Percentiles rank a stretch among this genome's conserved stretches.
Evolutionary conservation across 1,284 basidiomycete genomes (phyloP).

Genomic region (Afroboletus lepidellus): DNA sequence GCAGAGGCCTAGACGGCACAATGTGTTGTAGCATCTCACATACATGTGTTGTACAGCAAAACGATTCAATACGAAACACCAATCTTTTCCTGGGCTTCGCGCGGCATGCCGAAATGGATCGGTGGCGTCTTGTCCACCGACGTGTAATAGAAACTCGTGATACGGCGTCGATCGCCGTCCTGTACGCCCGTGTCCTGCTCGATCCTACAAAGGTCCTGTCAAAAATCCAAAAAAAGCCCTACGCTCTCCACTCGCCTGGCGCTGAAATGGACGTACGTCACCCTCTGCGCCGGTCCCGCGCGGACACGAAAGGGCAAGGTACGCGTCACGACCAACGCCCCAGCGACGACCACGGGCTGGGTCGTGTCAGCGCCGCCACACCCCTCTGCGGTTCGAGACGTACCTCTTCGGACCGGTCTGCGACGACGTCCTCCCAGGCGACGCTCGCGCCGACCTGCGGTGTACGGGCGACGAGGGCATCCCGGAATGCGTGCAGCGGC

Average conservation of each 20-base stretch:
- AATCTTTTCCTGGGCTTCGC: constrained; percentile 2
- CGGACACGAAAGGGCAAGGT: constrained; percentile 46
- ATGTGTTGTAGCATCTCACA: not conserved
- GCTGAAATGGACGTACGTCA: constrained; percentile 40
- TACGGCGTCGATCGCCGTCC: constrained; percentile 30
- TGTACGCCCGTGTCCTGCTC: constrained; percentile 24
- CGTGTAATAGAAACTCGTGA: constrained; percentile 41
- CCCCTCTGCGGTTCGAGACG: not conserved
- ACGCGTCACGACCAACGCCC: constrained; percentile 42
- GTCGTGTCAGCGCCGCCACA: not conserved
- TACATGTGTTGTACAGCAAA: constrained; percentile 6
- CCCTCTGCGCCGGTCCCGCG: constrained; percentile 39
- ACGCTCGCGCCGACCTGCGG: constrained; percentile 24
- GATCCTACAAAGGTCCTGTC: constrained; percentile 28
- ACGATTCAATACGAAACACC: constrained; percentile 6
- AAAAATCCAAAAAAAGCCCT: not conserved
- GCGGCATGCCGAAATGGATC: constrained; percentile 35
- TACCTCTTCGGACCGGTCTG: constrained; percentile 28
- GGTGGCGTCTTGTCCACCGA: constrained; percentile 37
- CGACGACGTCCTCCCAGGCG: constrained; percentile 39
- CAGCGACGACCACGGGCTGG: constrained; percentile 42
- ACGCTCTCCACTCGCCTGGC: constrained; percentile 35
- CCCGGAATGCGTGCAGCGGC: constrained; percentile 33
- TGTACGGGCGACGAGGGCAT: constrained; percentile 18
- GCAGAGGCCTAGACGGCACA: constrained; percentile 18